Percentiles rank a stretch among this genome's conserved stretches.
Conservation (phyloP, 192 early-diverging fungal species). For the Endogone sp. region DNA sequence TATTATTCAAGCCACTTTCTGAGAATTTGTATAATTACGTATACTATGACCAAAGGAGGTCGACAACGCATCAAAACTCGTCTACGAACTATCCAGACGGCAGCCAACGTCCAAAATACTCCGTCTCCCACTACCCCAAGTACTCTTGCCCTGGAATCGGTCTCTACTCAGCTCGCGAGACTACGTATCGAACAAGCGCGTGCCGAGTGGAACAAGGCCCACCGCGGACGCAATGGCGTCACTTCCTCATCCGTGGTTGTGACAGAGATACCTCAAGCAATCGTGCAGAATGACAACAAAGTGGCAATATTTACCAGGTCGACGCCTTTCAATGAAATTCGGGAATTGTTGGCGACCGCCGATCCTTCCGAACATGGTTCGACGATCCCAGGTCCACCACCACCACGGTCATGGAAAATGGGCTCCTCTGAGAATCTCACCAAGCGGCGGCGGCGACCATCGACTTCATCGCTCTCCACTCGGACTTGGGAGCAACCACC, state of each 20-base stretch:
- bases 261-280: no score
- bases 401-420: conserved; percentile 4
- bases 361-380: not conserved
- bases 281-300: no score
- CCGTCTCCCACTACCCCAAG: not conserved
- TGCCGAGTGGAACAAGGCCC: conserved; percentile 3
- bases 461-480: not conserved
- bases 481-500: no score
- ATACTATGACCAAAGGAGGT: not conserved
- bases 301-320: no score
- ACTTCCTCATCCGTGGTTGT: no score
- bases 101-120: not conserved
- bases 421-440: not conserved
- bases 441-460: not conserved
- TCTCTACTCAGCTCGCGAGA: conserved; percentile 1
- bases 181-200: conserved; percentile 10
- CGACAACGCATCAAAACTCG: not conserved
- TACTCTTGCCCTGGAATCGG: not conserved
- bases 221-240: not conserved
- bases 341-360: no score
- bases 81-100: not conserved
- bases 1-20: not conserved
- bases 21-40: no score
- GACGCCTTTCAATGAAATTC: no score
- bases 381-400: not conserved